Conservation (phyloP, 768 basidiomycete genomes). For the Harrya chromipes region DNA sequence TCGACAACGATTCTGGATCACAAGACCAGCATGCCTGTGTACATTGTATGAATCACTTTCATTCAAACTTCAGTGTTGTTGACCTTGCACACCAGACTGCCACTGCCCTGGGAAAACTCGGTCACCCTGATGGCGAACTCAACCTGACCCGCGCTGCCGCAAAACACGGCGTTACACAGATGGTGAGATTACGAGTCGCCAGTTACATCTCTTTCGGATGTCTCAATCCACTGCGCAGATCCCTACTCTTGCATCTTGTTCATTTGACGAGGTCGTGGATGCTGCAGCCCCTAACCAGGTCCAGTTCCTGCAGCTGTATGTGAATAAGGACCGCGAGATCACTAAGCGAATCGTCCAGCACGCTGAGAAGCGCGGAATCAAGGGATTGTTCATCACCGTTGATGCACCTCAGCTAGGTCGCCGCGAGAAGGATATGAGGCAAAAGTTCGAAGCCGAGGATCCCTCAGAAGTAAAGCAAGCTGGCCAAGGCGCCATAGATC, state of each 20-base stretch:
- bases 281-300: conserved; percentile 74
- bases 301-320: conserved; percentile 86
- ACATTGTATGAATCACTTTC: conserved; percentile 52
- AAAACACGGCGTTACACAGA: conserved; percentile 72
- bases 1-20: conserved; percentile 80
- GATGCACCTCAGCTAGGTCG: conserved; percentile 96
- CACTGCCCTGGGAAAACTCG: conserved; percentile 89
- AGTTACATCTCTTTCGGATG: not conserved
- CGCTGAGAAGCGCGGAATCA: conserved; percentile 87
- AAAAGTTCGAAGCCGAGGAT: conserved; percentile 84
- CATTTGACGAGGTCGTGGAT: conserved; percentile 94
- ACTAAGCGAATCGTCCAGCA: conserved; percentile 87
- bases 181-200: conserved; percentile 39
- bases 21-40: conserved; percentile 71
- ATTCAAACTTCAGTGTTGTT: not conserved
- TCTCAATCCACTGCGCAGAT: conserved; percentile 50
- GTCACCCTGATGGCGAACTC: conserved; percentile 93
- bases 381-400: conserved; percentile 94
- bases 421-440: conserved; percentile 95
- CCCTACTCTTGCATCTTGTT: conserved; percentile 91
- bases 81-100: conserved; percentile 47
- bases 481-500: conserved; percentile 57
- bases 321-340: conserved; percentile 84
- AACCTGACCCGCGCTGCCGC: conserved; percentile 87
- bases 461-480: conserved; percentile 42